Evolutionary conservation across 208 protist species (phyloP).

Genomic region (Wallacemonas sp.): DNA sequence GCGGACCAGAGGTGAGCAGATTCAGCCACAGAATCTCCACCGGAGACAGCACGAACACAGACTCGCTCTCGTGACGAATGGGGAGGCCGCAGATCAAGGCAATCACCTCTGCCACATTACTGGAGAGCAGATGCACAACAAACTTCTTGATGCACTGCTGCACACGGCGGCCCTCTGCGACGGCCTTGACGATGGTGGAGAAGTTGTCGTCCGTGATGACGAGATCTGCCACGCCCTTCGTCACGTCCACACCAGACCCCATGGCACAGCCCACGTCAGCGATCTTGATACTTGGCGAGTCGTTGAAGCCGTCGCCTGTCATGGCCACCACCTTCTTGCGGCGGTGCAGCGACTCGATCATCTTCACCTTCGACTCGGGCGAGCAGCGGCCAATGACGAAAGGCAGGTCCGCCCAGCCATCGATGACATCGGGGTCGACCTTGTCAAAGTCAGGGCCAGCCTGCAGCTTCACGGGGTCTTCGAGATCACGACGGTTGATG

Average conservation of each 20-base stretch:
- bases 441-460: conserved; percentile 84
- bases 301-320: conserved; percentile 97
- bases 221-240: conserved; percentile 92
- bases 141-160: conserved; percentile 90
- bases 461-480: conserved; percentile 63
- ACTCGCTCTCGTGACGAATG: conserved; percentile 54
- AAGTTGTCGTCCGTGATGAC: conserved; percentile 99
- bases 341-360: conserved; percentile 88
- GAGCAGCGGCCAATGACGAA: conserved; percentile 88
- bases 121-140: conserved; percentile 84
- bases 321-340: conserved; percentile 78
- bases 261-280: conserved; percentile 96
- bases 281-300: conserved; percentile 95
- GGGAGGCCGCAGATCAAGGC: conserved; percentile 84
- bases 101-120: conserved; percentile 90
- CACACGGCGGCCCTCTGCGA: conserved; percentile 85
- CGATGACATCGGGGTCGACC: conserved; percentile 62
- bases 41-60: conserved; percentile 85
- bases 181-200: conserved; percentile 94
- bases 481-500: conserved; percentile 53
- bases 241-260: conserved; percentile 97
- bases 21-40: conserved; percentile 94
- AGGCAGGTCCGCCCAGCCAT: conserved; percentile 74
- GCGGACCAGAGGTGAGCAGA: conserved; percentile 79
- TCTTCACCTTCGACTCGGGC: conserved; percentile 89